phyloP scores from a whole-genome alignment of 139 green algal genomes.

The Volvox africanus region DNA sequence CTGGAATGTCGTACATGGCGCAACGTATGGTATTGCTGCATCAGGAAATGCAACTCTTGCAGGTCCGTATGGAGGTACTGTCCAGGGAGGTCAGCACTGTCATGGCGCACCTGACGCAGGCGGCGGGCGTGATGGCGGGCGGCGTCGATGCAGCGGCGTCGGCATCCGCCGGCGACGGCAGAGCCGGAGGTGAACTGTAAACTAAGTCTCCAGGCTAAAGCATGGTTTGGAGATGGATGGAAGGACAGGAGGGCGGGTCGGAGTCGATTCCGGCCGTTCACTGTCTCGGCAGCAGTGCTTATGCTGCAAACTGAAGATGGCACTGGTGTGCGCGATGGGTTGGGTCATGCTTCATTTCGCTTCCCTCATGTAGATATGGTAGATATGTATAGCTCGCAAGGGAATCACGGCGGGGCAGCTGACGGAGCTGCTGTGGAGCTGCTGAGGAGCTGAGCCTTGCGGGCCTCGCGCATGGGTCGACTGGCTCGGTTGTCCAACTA shows the following conservation, averaged over 20 bases:
- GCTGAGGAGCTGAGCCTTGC: too few species aligned
- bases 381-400: too few species aligned
- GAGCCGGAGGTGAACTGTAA: neutral
- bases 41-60: slow-evolving; percentile 44
- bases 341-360: too few species aligned
- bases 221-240: neutral
- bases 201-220: neutral
- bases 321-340: too few species aligned
- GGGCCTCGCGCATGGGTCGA: too few species aligned
- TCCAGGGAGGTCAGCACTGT: slow-evolving; percentile 22
- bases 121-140: neutral
- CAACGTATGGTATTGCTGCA: slow-evolving; percentile 46
- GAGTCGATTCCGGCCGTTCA: neutral
- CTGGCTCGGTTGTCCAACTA: too few species aligned
- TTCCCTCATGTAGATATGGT: too few species aligned
- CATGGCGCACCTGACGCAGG: slow-evolving; percentile 1
- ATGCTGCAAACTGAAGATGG: too few species aligned
- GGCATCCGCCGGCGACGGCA: neutral
- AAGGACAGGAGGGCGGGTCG: neutral
- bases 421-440: too few species aligned
- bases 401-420: too few species aligned
- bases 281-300: too few species aligned
- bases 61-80: slow-evolving; percentile 33
- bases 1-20: neutral
- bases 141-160: neutral